Evolutionary conservation across 1,284 basidiomycete genomes (phyloP), one percentile per base, ranked within the genome.

Genomic region (Exobasidium cylindrosporum): DNA sequence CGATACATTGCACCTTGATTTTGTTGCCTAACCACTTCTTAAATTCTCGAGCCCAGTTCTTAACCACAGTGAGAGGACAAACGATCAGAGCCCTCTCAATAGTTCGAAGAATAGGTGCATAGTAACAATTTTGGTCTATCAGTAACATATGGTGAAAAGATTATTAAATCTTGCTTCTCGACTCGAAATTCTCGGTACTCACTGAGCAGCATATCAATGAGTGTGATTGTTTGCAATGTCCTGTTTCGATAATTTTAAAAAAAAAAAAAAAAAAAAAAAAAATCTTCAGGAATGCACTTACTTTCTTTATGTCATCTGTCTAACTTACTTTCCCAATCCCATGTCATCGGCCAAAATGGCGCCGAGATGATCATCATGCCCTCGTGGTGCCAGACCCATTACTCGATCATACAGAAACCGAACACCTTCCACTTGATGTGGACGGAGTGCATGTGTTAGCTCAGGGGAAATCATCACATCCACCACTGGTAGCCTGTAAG

Each of bases 341-440:
- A 98, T 98, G 82, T 97, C 95, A 78, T 98, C 95, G 0, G 96
- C 95, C 90, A 98, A 94, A 78, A 98, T 98, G 75, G 92, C 97
- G 0, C 96, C 47, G 26, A 50, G 5, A 26, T 50, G n/a, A 30
- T 26, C 21, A 29, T 6, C 4, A 2, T 50, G n/a, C n/a, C 14
- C 53, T 4, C 13, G 17, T 4, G n/a, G n/a, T 35, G 26, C 2
- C 87, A 96, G 89, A 1, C 94, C 96, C 0, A 92, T 97, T 6
- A 93, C 89, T 78, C 93, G 95, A 80, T 87, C 88, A 82, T 97
- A 99, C 77, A 99, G 82, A 81, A 98, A 98, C 89, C 97, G 97
- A 65, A 97, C 95, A 67, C 95, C 95, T 79, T 98, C 94, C 21
- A 98, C 87, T 81, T 98, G 95, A 86, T 98, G 96, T 13, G 96